Evolutionary conservation across 495 filamentous ascomycete genomes (phyloP), one percentile per base, ranked within the genome.

Genomic region (Penicilliopsis zonata): DNA sequence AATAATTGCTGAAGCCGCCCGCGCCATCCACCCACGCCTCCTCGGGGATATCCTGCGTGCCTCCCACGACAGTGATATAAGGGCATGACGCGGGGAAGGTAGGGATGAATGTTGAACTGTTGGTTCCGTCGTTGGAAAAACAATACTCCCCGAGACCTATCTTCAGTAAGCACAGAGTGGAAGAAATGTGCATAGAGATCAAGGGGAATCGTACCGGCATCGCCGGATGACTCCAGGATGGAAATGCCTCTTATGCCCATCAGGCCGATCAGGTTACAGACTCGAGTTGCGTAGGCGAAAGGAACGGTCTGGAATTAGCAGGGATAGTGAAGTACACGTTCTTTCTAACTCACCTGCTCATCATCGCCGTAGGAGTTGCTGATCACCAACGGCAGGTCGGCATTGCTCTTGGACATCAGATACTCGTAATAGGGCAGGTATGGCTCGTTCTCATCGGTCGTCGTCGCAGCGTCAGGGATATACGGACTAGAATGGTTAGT

Each of bases 341-440:
- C n/a, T n/a, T n/a, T n/a, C n/a, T n/a, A n/a, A n/a, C n/a, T n/a
- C n/a, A n/a, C n/a, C n/a, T 85, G 60, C 47, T 86, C 81, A 32
- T 80, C 70, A 40, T 83, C 79, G 28, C 76, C 78, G 46, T 85
- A 86, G 0, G 76, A 80, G 28, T 73, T 77, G 28, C 73, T 70
- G 40, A 86, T 69, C 13, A 77, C 69, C 34, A 75, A 70, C 3
- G 80, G 81, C 19, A 85, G 63, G 25, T 70, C 55, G 19, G 47
- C 37, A 30, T 65, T 57, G 47, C 74, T 74, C 13, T 72, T 25
- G 6, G 50, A 48, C 20, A 71, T 52, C 10, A 78, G 50, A 42
- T 75, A 77, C 19, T 68, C 61, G 24, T 82, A 69, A 38, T 71
- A 81, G 9, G 68, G 55, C 14, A 82, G 49, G 42, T 79, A 85